These are phyloP conservation scores for Yarrowia porcina DNA, from an alignment of 805 yeast species.

Conservation along the genomic window DNA sequence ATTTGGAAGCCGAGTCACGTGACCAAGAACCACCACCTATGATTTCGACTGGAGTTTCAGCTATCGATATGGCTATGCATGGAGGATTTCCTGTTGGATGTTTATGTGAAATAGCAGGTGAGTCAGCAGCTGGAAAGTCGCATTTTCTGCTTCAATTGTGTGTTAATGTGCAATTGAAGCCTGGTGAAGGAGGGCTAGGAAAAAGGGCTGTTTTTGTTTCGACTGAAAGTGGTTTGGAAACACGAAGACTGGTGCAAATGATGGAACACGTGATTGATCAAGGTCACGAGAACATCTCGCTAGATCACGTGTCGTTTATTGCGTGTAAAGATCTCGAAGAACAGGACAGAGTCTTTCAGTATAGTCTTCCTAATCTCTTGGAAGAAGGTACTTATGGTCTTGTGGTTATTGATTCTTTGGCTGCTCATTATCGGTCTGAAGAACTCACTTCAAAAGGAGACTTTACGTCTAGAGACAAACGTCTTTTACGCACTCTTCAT, in stretches of 20 bases:
- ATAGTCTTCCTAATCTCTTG: slow-evolving; percentile 63
- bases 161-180: slow-evolving; percentile 53
- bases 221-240: slow-evolving; percentile 73
- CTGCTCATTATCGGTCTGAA: slow-evolving; percentile 69
- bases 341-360: slow-evolving; percentile 67
- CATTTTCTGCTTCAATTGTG: slow-evolving; percentile 70
- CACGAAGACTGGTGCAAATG: slow-evolving; percentile 57
- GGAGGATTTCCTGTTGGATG: slow-evolving; percentile 58
- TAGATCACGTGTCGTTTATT: slow-evolving; percentile 48
- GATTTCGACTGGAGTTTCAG: slow-evolving; percentile 52
- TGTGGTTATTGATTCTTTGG: slow-evolving; percentile 73
- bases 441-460: slow-evolving; percentile 15
- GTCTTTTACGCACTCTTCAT: slow-evolving; percentile 41
- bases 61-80: slow-evolving; percentile 48
- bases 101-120: slow-evolving; percentile 77
- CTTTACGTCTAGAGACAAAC: neutral
- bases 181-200: slow-evolving; percentile 48
- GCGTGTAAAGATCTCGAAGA: slow-evolving; percentile 65
- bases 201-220: slow-evolving; percentile 63
- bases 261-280: slow-evolving; percentile 31
- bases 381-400: slow-evolving; percentile 47
- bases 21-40: too few species aligned
- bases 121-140: slow-evolving; percentile 83
- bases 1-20: neutral
- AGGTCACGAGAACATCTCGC: slow-evolving; percentile 32